These are phyloP conservation scores for Aspergillus luchuensis DNA, from an alignment of 2,329 filamentous ascomycete species.

Conservation along the genomic window DNA sequence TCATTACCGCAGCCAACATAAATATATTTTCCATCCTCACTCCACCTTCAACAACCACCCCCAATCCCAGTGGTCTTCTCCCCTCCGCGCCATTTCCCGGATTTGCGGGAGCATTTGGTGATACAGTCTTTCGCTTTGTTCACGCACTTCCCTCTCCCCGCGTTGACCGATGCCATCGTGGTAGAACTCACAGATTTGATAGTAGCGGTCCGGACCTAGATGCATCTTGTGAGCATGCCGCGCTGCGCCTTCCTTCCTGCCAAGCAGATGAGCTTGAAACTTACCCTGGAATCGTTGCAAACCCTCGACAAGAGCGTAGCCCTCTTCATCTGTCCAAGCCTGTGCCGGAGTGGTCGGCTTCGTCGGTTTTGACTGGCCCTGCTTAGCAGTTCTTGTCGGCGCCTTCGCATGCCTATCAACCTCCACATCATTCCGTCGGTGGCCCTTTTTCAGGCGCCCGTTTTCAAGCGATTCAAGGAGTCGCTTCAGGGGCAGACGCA, in stretches of 20 bases:
- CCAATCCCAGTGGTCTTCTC: constrained; percentile 22
- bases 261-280: background rate
- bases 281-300: constrained; percentile 26
- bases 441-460: background rate
- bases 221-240: background rate
- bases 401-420: too few relatives aligned
- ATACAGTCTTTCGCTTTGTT: constrained; percentile 20
- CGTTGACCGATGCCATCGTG: constrained; percentile 16
- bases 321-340: constrained; percentile 29
- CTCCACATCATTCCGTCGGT: background rate
- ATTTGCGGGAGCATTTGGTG: constrained; percentile 11
- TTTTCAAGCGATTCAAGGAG: constrained; percentile 18
- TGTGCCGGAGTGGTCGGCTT: background rate
- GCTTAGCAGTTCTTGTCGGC: too few relatives aligned
- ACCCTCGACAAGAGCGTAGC: constrained; percentile 27
- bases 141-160: constrained; percentile 21
- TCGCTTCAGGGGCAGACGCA: constrained; percentile 13
- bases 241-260: background rate
- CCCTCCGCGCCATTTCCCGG: constrained; percentile 15
- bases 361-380: background rate
- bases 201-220: constrained; percentile 27
- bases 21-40: background rate
- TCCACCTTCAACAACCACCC: constrained; percentile 27
- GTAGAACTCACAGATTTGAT: constrained; percentile 26
- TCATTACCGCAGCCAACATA: too few relatives aligned